Evolutionary conservation across 371 early-diverging fungal genomes (phyloP).

Genomic region (Apophysomyces trapeziformis): DNA sequence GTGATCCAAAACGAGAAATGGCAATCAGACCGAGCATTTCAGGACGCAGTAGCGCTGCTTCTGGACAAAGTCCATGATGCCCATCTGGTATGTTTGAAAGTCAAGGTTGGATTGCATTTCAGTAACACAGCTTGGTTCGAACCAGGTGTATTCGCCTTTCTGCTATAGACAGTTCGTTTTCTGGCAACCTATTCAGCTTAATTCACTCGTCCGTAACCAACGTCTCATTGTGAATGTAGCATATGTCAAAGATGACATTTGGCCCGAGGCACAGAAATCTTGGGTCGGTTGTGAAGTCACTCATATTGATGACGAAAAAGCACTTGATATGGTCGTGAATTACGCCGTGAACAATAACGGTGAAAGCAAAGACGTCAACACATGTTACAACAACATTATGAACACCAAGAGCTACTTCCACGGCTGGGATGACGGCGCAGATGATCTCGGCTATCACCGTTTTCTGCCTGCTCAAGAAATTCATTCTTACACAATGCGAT

Average conservation of each 20-base stretch:
- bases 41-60: conserved; percentile 51
- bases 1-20: conserved; percentile 49
- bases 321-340: conserved; percentile 55
- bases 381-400: conserved; percentile 57
- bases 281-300: conserved; percentile 57
- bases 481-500: conserved; percentile 50
- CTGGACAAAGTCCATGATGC: conserved; percentile 58
- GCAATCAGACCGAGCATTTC: conserved; percentile 52
- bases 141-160: conserved; percentile 51
- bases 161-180: conserved; percentile 58
- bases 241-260: conserved; percentile 53
- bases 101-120: conserved; percentile 2
- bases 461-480: conserved; percentile 56
- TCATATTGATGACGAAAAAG: conserved; percentile 50
- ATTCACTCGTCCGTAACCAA: conserved; percentile 44
- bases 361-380: conserved; percentile 57
- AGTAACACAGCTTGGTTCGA: not conserved
- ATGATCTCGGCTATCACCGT: conserved; percentile 59
- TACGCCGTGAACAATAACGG: conserved; percentile 62
- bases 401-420: conserved; percentile 59
- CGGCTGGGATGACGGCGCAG: conserved; percentile 61
- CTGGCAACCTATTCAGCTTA: conserved; percentile 58
- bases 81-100: conserved; percentile 39
- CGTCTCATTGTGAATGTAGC: conserved; percentile 52
- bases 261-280: conserved; percentile 49